Conservation (phyloP, 1,139 yeast genomes). For the Debaryomyces coudertii region DNA sequence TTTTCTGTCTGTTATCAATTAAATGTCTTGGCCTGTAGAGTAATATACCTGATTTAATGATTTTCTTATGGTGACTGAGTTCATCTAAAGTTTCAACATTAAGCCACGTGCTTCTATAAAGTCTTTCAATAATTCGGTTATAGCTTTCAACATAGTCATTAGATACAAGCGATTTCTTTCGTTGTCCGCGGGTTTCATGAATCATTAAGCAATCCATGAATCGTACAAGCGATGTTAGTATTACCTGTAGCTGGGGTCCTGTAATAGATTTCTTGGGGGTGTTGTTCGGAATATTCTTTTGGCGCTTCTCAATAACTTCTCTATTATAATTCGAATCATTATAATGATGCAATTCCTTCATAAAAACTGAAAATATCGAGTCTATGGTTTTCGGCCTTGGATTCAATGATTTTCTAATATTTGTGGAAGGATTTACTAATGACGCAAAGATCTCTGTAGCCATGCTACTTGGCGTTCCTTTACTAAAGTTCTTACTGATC, state of each 20-base stretch:
- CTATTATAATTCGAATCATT: slow-evolving; percentile 35
- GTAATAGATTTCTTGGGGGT: slow-evolving; percentile 31
- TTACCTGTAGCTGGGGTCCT: slow-evolving; percentile 24
- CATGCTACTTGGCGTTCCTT: slow-evolving; percentile 22
- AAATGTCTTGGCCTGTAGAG: slow-evolving; percentile 31
- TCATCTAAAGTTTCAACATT: slow-evolving; percentile 19
- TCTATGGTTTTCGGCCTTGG: slow-evolving; percentile 33
- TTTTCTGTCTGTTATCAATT: slow-evolving; percentile 24
- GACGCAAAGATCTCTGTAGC: slow-evolving; percentile 29
- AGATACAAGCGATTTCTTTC: slow-evolving; percentile 21
- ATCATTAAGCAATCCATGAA: slow-evolving; percentile 29
- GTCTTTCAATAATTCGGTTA: slow-evolving; percentile 27
- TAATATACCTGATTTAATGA: slow-evolving; percentile 35
- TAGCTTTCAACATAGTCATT: slow-evolving; percentile 29
- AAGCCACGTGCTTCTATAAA: slow-evolving; percentile 32
- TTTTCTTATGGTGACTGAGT: slow-evolving; percentile 26
- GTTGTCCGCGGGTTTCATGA: slow-evolving; percentile 19
- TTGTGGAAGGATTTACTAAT: slow-evolving; percentile 24
- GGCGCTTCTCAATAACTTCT: slow-evolving; percentile 18
- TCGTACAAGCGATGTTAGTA: slow-evolving; percentile 19
- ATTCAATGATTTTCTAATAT: slow-evolving; percentile 19
- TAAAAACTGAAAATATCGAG: slow-evolving; percentile 34
- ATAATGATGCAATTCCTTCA: slow-evolving; percentile 39
- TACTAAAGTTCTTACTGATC: slow-evolving; percentile 29
- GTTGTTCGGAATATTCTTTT: slow-evolving; percentile 21